Conservation (phyloP, 306 rosid species). For the Vigna hirtella region DNA sequence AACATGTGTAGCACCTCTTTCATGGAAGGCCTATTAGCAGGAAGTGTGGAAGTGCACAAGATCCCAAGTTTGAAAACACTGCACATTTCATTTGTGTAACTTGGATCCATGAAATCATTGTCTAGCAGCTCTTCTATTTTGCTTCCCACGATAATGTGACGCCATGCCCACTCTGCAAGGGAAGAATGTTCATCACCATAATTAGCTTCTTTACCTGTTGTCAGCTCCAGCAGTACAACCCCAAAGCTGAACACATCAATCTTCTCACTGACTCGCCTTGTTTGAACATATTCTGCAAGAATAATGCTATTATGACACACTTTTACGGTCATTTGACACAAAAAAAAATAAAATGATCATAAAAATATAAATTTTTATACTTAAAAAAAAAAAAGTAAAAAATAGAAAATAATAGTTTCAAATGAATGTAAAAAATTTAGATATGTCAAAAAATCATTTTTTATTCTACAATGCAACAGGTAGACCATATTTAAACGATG, state of each 20-base stretch:
- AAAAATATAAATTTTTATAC: too few relatives aligned
- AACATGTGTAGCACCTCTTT: conserved; percentile 61
- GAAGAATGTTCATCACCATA: conserved; percentile 67
- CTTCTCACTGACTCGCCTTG: conserved; percentile 70
- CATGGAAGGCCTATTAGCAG: conserved; percentile 78
- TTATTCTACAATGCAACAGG: too few relatives aligned
- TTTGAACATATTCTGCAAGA: conserved; percentile 63
- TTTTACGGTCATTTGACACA: too few relatives aligned
- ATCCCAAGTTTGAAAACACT: conserved; percentile 70
- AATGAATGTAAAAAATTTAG: too few relatives aligned
- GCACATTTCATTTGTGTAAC: conserved; percentile 62
- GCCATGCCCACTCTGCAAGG: conserved; percentile 78
- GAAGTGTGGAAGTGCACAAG: conserved; percentile 59
- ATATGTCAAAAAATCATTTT: accelerated
- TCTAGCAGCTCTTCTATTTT: conserved; percentile 61
- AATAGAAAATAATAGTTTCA: too few relatives aligned
- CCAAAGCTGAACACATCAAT: conserved; percentile 86
- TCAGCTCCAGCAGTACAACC: conserved; percentile 73
- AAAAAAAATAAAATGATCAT: too few relatives aligned
- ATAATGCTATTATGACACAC: accelerated
- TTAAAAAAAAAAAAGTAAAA: too few relatives aligned
- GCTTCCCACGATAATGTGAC: conserved; percentile 47
- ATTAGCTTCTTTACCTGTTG: conserved; percentile 71
- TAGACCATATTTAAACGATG: too few relatives aligned
- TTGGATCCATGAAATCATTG: conserved; percentile 56